These are phyloP conservation scores for Sporothrix brunneoviolacea DNA, from an alignment of 2,329 filamentous ascomycete species.

Conservation along the genomic window DNA sequence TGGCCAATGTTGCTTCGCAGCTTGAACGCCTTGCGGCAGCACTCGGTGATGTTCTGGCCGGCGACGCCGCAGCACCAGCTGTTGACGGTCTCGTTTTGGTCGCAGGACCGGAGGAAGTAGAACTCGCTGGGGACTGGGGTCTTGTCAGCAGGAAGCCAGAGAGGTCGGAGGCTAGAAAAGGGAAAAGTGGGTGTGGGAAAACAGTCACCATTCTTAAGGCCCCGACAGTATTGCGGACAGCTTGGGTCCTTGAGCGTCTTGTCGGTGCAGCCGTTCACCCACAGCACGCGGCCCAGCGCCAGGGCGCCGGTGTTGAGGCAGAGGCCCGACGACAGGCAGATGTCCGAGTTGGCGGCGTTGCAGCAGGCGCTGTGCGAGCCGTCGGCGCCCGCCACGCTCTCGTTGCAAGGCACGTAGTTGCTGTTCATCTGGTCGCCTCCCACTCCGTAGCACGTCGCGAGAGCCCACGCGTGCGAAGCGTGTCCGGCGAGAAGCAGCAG, in stretches of 20 bases:
- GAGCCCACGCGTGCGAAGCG: neutral
- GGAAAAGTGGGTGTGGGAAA: neutral
- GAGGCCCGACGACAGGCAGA: conserved; percentile 20
- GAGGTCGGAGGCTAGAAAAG: too few relatives aligned
- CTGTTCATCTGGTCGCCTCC: conserved; percentile 1
- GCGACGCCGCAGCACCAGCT: conserved; percentile 20
- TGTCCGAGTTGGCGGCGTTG: conserved; percentile 19
- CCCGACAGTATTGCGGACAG: conserved; percentile 20
- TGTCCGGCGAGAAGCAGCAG: neutral
- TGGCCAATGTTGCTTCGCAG: conserved; percentile 18
- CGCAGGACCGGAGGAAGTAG: too few relatives aligned
- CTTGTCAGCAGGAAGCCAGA: too few relatives aligned
- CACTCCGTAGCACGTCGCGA: conserved; percentile 7
- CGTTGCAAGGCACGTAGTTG: conserved; percentile 15
- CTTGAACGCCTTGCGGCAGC: conserved; percentile 18
- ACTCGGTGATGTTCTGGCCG: conserved; percentile 16
- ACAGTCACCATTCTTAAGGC: neutral
- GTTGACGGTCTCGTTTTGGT: too few relatives aligned
- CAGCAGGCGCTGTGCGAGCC: conserved; percentile 21
- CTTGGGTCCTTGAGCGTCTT: conserved; percentile 18
- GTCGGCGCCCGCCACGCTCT: conserved; percentile 17
- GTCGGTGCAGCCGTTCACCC: conserved; percentile 21
- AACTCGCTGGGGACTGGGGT: too few relatives aligned
- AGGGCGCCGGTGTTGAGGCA: conserved; percentile 19
- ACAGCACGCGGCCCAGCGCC: conserved; percentile 18